These are phyloP conservation scores for Eucalyptus marginata DNA, from an alignment of 345 rosid genomes.

Conservation along the genomic window DNA sequence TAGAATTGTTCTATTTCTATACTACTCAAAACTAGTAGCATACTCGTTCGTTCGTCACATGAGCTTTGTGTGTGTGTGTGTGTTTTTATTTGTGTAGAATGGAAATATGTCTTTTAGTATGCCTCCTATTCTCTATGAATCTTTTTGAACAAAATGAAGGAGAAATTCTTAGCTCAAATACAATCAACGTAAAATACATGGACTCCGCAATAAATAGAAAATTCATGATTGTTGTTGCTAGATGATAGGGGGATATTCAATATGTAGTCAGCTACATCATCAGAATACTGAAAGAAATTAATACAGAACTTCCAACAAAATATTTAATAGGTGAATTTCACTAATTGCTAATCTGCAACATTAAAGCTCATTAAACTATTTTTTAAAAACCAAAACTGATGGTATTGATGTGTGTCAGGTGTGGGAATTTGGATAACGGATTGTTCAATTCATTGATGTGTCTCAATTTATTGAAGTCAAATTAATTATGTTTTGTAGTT, in stretches of 20 bases:
- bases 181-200: too few species aligned
- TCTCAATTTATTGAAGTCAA: not conserved
- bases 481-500: too few species aligned
- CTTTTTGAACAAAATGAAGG: too few species aligned
- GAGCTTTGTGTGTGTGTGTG: too few species aligned
- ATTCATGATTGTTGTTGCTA: not conserved
- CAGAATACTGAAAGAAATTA: not conserved
- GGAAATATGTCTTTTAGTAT: too few species aligned
- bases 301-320: not conserved
- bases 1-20: too few species aligned
- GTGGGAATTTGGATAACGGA: not conserved
- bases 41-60: rapidly evolving
- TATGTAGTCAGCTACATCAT: not conserved
- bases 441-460: too few species aligned
- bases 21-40: too few species aligned
- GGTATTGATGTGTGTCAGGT: not conserved
- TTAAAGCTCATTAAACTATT: not conserved
- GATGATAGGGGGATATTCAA: not conserved
- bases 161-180: too few species aligned
- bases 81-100: too few species aligned
- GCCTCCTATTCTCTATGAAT: rapidly evolving
- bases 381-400: not conserved
- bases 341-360: not conserved
- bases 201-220: too few species aligned
- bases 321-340: not conserved